phyloP scores from a whole-genome alignment of 2,329 filamentous ascomycete genomes.

The Hymenoscyphus fraxineus region DNA sequence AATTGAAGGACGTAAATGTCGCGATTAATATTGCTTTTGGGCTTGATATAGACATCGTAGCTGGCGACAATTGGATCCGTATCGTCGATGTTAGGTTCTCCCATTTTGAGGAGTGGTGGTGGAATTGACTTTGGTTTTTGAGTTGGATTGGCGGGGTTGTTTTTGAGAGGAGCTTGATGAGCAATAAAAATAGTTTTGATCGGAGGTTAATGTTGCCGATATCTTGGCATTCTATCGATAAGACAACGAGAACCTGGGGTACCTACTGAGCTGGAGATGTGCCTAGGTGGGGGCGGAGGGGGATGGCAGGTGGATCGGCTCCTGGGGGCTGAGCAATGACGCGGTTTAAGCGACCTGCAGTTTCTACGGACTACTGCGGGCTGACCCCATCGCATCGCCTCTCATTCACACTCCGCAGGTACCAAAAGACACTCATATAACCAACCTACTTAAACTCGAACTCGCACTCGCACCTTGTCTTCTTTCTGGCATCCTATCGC shows the following conservation, averaged over 20 bases:
- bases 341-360: background rate
- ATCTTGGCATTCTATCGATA: background rate
- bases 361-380: background rate
- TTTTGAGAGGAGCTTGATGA: background rate
- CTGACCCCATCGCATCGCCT: background rate
- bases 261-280: too few species aligned
- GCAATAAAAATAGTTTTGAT: background rate
- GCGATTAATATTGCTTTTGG: constrained; percentile 57
- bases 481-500: background rate
- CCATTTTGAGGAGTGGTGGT: constrained; percentile 4
- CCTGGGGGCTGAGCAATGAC: background rate
- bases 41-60: constrained; percentile 86
- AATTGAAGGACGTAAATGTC: constrained; percentile 84
- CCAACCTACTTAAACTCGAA: background rate
- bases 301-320: background rate
- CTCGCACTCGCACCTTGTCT: background rate
- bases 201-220: background rate
- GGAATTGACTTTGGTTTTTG: background rate
- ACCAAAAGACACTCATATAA: background rate
- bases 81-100: constrained; percentile 7
- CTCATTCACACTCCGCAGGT: background rate
- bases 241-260: background rate
- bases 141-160: background rate
- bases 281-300: too few species aligned
- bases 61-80: constrained; percentile 67